A percentile compares a stretch with the other conserved stretches of the same genome.
Evolutionary conservation across 345 rosid species (phyloP).

Genomic region (Salix suchowensis): DNA sequence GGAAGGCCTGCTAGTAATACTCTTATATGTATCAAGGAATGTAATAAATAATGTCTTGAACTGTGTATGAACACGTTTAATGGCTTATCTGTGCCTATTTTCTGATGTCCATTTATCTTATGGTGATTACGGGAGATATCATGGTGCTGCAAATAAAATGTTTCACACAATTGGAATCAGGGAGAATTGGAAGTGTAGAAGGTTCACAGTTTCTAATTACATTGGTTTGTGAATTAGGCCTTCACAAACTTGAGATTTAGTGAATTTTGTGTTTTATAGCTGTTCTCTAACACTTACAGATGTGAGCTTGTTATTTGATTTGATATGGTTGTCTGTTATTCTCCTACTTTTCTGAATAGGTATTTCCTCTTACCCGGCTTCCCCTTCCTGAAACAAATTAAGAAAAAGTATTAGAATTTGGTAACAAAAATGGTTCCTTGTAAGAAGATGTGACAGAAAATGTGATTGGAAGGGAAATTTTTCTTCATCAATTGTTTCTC

Average conservation of each 20-base stretch:
- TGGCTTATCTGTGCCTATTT: not conserved
- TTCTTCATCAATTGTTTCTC: not conserved
- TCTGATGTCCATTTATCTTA: not conserved
- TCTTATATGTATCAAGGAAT: not conserved
- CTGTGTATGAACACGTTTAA: not conserved
- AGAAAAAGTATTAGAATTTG: not conserved
- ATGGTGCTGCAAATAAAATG: not conserved
- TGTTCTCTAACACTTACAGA: not conserved
- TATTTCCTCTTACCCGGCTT: not conserved
- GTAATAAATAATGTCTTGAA: not conserved
- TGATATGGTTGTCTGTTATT: not conserved
- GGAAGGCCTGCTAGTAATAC: not conserved
- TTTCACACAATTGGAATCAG: too few species aligned
- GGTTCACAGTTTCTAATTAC: too few species aligned
- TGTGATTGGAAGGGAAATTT: not conserved
- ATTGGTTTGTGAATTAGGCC: not conserved
- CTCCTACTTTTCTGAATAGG: not conserved
- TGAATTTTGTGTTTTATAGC: not conserved
- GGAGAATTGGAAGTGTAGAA: too few species aligned
- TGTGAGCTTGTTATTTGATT: not conserved
- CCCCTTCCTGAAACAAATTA: not conserved
- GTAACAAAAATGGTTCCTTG: not conserved
- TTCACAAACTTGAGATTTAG: not conserved
- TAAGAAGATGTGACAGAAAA: not conserved
- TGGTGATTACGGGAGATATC: not conserved